These are phyloP conservation scores for Fraxinus latifolia DNA, from an alignment of 305 asterid genomes.

Conservation along the genomic window DNA sequence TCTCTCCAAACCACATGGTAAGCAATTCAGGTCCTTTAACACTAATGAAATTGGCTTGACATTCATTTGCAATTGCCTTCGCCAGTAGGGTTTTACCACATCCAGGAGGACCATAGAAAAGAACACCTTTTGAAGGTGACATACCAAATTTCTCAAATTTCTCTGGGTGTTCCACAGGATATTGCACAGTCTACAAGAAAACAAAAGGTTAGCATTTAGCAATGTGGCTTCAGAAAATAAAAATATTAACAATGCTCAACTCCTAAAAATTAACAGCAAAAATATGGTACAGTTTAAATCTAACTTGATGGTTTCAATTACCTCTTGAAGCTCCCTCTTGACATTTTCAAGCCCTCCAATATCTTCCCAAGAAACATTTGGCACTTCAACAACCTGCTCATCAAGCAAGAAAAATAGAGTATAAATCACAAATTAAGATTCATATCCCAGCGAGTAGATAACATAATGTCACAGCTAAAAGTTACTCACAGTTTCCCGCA, in stretches of 20 bases:
- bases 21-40: background rate
- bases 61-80: background rate
- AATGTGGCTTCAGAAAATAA: background rate
- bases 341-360: conserved; percentile 16
- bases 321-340: background rate
- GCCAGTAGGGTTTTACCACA: background rate
- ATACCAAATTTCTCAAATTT: background rate
- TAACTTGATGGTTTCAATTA: background rate
- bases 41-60: background rate
- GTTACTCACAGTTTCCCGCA: conserved; percentile 15
- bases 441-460: background rate
- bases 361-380: conserved; percentile 22
- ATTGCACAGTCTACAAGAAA: background rate
- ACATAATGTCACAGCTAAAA: background rate
- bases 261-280: background rate
- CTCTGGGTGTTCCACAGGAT: background rate
- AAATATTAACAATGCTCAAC: background rate
- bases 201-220: background rate
- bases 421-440: background rate
- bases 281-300: background rate
- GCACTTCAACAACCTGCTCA: conserved; percentile 19
- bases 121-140: background rate
- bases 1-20: background rate
- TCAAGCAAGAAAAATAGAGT: background rate
- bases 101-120: background rate